Evolutionary conservation across 2,329 filamentous ascomycete genomes (phyloP), one percentile per base, ranked within the genome.

Genomic region (Furcasterigmium sp.): DNA sequence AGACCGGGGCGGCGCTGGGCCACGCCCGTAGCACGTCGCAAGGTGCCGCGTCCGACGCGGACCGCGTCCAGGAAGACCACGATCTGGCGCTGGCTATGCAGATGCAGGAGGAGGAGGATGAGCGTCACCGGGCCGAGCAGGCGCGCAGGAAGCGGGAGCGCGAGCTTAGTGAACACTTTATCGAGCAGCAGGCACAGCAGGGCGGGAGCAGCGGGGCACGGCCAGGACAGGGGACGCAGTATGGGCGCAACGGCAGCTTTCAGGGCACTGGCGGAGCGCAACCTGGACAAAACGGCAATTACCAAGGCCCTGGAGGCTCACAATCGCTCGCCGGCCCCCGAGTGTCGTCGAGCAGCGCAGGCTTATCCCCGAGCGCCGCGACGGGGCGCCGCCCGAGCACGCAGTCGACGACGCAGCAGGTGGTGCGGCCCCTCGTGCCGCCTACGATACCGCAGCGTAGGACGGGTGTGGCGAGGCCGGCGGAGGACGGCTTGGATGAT

Each of bases 51-150:
- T 35, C 32, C 6, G 32, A 35, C n/a, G 32, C 70, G 15, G 63
- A 67, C 49, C 65, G 73, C 50, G 73, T 84, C 65, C 76, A 94
- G 69, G 81, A 96, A 64, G 91, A 96, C 55, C 82, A 91, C 46
- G 87, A 93, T 47, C 67, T 96, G 23, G 93, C 93, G 0, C 74
- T 97, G 3, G 91, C 91, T 0, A 72, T 98, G 7, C 93, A 97
- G 58, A 76, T 96, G 1, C 91, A 97, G 60, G 93, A 97, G 56
- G 90, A 95, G 59, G 91, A 97, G 61, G 89, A 96, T 50, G 83
- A 89, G 55, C 77, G 82, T 13, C 80, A 90, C 50, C 76, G 78
- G n/a, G 53, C 58, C 7, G 75, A 80, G 39, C 75, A 81, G 39
- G 79, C 77, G 9, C 76, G 82, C 2, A 74, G 83, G 8, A 70